Conservation (phyloP, 2,329 filamentous ascomycete species). For the Colletotrichum tofieldiae region DNA sequence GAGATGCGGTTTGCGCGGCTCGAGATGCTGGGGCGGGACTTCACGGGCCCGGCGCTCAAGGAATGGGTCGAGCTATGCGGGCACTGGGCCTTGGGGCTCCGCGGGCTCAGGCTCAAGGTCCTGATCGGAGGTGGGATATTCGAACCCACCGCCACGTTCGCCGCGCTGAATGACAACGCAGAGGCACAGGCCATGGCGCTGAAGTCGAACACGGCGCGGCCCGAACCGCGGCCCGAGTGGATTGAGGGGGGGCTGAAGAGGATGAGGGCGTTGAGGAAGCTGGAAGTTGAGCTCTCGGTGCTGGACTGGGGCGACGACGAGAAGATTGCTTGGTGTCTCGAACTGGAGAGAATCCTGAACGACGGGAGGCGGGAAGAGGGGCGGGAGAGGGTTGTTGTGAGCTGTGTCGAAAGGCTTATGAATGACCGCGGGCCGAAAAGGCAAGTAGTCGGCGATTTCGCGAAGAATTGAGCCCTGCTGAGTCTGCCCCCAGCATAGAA, state of each 20-base stretch:
- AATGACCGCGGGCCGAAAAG: constrained; percentile 26
- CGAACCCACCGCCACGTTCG: constrained; percentile 36
- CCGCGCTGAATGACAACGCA: constrained; percentile 33
- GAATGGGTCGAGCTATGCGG: constrained; percentile 57
- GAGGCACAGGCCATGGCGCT: constrained; percentile 45
- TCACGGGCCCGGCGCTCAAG: constrained; percentile 49
- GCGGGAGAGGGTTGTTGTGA: constrained; percentile 45
- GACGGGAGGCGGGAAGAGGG: constrained; percentile 24
- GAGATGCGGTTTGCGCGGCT: constrained; percentile 58
- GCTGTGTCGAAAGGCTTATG: constrained; percentile 47
- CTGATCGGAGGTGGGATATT: constrained; percentile 48
- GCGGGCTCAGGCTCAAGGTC: constrained; percentile 59
- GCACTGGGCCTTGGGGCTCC: constrained; percentile 53
- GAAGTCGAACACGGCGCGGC: not conserved
- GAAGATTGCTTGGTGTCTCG: constrained; percentile 56
- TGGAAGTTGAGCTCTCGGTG: constrained; percentile 60
- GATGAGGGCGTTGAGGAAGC: constrained; percentile 51
- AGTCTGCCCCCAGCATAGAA: not conserved
- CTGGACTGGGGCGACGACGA: constrained; percentile 50
- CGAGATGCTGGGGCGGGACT: constrained; percentile 58
- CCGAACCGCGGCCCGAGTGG: constrained; percentile 47
- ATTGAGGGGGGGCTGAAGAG: constrained; percentile 52
- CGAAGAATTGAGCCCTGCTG: constrained; percentile 7
- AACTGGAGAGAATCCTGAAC: constrained; percentile 51
- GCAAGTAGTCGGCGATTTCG: constrained; percentile 2